These are phyloP conservation scores for Arthrobotrys iridis DNA, from an alignment of 2,329 filamentous ascomycete genomes.

Conservation along the genomic window DNA sequence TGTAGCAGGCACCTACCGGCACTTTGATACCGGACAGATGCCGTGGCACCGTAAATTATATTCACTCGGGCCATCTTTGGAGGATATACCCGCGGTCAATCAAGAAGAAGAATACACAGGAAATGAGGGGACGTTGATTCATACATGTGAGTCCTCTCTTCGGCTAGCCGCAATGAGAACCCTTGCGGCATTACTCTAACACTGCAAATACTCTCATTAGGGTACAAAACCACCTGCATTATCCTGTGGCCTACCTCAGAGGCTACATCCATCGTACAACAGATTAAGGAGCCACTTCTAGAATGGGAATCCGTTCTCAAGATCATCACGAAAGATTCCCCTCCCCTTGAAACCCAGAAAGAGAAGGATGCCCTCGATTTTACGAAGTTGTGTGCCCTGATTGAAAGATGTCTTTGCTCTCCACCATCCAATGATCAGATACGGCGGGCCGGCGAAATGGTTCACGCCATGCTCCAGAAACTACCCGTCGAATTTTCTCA, in stretches of 20 bases:
- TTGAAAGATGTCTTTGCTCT: slow-evolving; percentile 30
- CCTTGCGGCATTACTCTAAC: neutral
- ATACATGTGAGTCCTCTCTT: slow-evolving; percentile 11
- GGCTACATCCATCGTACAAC: slow-evolving; percentile 20
- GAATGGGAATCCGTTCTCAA: slow-evolving; percentile 23
- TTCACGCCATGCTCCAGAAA: neutral
- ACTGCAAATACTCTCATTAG: neutral
- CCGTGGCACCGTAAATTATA: slow-evolving; percentile 2
- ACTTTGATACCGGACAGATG: neutral
- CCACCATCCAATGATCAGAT: slow-evolving; percentile 25
- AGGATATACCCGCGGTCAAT: neutral
- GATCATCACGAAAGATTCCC: neutral
- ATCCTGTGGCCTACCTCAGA: slow-evolving; percentile 48
- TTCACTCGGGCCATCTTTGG: slow-evolving; percentile 7
- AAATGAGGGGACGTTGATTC: slow-evolving; percentile 25
- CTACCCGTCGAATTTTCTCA: neutral
- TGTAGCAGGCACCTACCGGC: slow-evolving; percentile 33
- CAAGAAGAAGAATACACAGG: slow-evolving; percentile 31
- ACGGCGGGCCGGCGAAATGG: slow-evolving; percentile 16
- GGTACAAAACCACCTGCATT: slow-evolving; percentile 41
- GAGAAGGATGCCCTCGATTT: slow-evolving; percentile 2
- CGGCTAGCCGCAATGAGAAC: neutral
- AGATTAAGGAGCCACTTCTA: slow-evolving; percentile 19
- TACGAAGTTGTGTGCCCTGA: slow-evolving; percentile 10
- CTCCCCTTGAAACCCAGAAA: neutral